phyloP scores from a whole-genome alignment of 2,329 filamentous ascomycete species.

The Apiospora malaysiana region DNA sequence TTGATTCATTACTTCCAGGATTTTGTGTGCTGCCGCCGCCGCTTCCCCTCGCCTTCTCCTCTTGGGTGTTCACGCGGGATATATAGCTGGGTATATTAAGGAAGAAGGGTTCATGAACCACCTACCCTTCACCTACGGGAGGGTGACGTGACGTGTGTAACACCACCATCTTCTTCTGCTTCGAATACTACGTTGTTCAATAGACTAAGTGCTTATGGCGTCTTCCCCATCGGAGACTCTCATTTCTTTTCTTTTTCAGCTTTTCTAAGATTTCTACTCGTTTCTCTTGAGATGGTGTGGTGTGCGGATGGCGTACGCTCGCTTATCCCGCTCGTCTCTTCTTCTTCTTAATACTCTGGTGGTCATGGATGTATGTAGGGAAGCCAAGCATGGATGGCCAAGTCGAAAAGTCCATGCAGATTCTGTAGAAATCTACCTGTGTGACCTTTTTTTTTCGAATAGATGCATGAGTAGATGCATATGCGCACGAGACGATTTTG shows the following conservation, averaged over 20 bases:
- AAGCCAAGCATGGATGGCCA: not conserved
- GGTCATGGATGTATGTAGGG: not conserved
- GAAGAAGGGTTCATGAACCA: not conserved
- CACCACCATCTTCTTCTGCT: not conserved
- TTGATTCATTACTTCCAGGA: not conserved
- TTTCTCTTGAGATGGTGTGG: not conserved
- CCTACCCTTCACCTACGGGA: not conserved
- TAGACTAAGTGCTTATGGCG: conserved; percentile 5
- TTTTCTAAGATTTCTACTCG: not conserved
- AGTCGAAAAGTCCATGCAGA: not conserved
- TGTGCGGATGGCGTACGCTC: not conserved
- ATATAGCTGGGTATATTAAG: not conserved
- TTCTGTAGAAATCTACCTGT: too few relatives aligned
- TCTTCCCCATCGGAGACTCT: not conserved
- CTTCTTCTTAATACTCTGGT: not conserved
- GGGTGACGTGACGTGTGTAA: conserved; percentile 8
- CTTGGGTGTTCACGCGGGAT: not conserved
- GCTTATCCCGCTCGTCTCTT: not conserved
- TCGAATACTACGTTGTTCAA: too few relatives aligned
- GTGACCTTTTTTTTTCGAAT: too few relatives aligned
- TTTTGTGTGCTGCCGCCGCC: not conserved
- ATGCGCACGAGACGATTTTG: not conserved
- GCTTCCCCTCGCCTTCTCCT: not conserved
- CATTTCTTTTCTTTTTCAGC: not conserved
- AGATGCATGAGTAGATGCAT: conserved; percentile 2